phyloP scores from a whole-genome alignment of 768 basidiomycete genomes.

The Antrodiella citrinella region DNA sequence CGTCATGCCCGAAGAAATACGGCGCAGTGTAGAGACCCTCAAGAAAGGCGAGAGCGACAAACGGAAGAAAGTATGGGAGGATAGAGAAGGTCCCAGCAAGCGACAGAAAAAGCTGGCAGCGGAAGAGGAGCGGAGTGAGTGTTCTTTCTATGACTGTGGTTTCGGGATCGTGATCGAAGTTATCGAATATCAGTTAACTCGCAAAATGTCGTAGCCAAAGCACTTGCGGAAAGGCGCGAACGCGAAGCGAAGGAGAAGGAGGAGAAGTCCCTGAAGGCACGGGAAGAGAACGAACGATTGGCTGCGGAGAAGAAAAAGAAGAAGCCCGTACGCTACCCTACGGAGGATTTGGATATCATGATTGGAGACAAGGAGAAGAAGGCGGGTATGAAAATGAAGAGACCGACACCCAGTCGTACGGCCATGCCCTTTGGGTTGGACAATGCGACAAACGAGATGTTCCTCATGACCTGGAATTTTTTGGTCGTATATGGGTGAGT shows the following conservation, averaged over 20 bases:
- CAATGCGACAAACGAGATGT: conserved; percentile 65
- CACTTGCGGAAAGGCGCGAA: conserved; percentile 53
- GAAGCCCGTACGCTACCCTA: conserved; percentile 86
- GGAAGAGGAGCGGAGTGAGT: conserved; percentile 69
- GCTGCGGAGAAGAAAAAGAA: conserved; percentile 81
- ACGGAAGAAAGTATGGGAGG: conserved; percentile 85
- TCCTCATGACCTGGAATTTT: conserved; percentile 93
- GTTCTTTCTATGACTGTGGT: neutral
- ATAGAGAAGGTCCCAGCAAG: conserved; percentile 76
- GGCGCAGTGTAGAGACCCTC: conserved; percentile 67
- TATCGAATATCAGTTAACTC: conserved; percentile 20
- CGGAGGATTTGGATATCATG: conserved; percentile 83
- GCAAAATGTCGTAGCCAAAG: conserved; percentile 14
- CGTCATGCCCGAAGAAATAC: conserved; percentile 80
- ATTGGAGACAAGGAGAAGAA: conserved; percentile 78
- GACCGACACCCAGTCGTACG: conserved; percentile 56
- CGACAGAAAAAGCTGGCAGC: conserved; percentile 73
- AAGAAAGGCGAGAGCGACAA: conserved; percentile 90
- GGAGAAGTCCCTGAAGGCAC: conserved; percentile 53
- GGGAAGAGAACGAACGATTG: conserved; percentile 64
- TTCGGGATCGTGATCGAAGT: neutral
- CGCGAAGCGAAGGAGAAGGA: conserved; percentile 64
- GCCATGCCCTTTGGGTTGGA: conserved; percentile 63
- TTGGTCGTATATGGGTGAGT: conserved; percentile 87
- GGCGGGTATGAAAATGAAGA: conserved; percentile 58